Evolutionary conservation across 371 early-diverging fungal species (phyloP).

Genomic region (Coemansia sp.): DNA sequence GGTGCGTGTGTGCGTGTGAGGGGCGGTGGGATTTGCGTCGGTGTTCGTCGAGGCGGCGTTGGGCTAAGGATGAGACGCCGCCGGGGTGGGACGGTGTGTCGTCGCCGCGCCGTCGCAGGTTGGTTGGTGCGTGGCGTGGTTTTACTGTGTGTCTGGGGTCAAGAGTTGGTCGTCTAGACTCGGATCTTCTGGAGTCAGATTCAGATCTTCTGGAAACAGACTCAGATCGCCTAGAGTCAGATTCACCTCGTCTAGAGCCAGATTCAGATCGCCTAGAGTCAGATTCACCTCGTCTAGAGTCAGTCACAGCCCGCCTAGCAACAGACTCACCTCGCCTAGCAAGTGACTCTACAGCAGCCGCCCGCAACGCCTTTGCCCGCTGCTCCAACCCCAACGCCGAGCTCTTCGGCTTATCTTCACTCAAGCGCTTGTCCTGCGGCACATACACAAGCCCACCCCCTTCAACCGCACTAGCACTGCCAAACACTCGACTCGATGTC

Average conservation of each 20-base stretch:
- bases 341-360: constrained; percentile 24
- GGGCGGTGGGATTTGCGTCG: constrained; percentile 8
- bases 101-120: constrained; percentile 18
- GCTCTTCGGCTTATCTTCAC: neutral
- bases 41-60: constrained; percentile 32
- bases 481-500: constrained; percentile 18
- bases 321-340: neutral
- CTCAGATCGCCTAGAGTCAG: too few species aligned
- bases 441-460: constrained; percentile 38
- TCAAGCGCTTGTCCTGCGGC: constrained; percentile 4
- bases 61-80: constrained; percentile 28
- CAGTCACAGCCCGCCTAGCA: neutral
- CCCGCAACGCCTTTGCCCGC: constrained; percentile 30
- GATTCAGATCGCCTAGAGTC: too few species aligned
- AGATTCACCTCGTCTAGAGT: too few species aligned
- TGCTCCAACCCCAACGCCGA: constrained; percentile 38
- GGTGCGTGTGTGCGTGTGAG: neutral
- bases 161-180: too few species aligned
- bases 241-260: too few species aligned
- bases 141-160: neutral
- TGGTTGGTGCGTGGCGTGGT: constrained; percentile 2
- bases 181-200: too few species aligned
- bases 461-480: neutral
- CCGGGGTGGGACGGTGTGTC: constrained; percentile 48
- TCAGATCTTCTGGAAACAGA: too few species aligned